These are phyloP conservation scores for Sherardia arvensis DNA, from an alignment of 257 asterid species.

Conservation along the genomic window DNA sequence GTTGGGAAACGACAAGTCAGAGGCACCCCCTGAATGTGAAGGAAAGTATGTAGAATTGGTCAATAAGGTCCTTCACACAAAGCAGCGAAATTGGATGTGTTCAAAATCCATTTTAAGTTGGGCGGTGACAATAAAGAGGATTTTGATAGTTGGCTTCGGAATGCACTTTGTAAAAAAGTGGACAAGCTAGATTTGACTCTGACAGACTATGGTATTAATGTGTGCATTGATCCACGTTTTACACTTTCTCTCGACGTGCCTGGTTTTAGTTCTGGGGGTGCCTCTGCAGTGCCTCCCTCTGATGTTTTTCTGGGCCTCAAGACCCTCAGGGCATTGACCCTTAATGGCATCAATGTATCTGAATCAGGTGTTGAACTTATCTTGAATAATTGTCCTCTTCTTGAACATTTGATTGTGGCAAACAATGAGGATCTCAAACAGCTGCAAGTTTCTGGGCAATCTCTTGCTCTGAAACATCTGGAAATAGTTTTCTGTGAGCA, in stretches of 20 bases:
- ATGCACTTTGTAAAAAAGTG: background rate
- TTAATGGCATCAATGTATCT: background rate
- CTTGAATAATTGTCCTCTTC: slow-evolving; percentile 1
- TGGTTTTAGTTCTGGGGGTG: background rate
- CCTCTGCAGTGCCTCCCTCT: background rate
- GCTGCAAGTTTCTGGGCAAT: background rate
- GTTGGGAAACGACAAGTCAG: background rate
- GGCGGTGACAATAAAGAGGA: background rate
- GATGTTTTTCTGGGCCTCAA: background rate
- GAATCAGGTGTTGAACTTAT: background rate
- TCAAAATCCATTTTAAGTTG: background rate
- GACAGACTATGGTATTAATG: background rate
- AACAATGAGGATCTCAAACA: background rate
- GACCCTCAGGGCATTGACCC: background rate
- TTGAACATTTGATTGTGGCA: background rate
- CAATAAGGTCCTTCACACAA: slow-evolving; percentile 2
- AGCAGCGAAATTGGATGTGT: background rate
- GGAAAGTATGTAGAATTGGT: background rate
- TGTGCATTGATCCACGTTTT: background rate
- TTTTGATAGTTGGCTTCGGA: background rate
- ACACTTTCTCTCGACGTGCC: background rate
- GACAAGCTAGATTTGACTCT: background rate
- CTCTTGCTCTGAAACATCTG: slow-evolving; percentile 2
- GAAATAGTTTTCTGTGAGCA: slow-evolving; percentile 1
- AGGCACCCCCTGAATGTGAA: background rate